Base-by-base conservation (phyloP, 2,329 filamentous ascomycete genomes). In the Bipolaris cookei region DNA sequence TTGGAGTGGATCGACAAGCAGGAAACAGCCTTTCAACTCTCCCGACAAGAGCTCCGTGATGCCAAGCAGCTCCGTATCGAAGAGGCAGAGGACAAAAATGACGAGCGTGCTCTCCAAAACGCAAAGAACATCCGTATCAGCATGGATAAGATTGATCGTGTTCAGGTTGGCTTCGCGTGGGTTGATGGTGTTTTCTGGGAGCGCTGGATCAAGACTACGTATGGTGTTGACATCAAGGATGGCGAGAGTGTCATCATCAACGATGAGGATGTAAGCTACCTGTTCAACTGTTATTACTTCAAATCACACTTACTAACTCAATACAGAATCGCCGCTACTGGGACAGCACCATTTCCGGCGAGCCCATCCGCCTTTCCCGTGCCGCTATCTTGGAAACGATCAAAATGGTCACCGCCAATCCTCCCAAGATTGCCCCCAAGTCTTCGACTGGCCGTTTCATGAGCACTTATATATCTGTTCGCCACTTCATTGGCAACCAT, bases 1-100 rank as follows among this genome's bases (percentile, higher is more conserved):
- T 85, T 93, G 59, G 95, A 98, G 76, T 99, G 95, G 93, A 97
- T 98, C 86, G 94, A 98, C 76, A 95, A 96, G 79, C 91, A 97
- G 77, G 90, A 91, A 16, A 88, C 94, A 66, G 84, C 92, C 37
- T 97, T 97, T 82, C 91, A 97, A 75, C 86, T 96, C 14, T 94
- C 98, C 78, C 85, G 94, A 55, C 92, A 97, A 79, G 95, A 97
- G 76, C 83, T 97, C 46, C 89, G 95, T 50, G 93, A 98, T 76
- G 88, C 92, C 4, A 99, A 99, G 81, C 92, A 98, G 76, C 83
- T 97, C 62, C 88, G 94, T 45, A 95, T 99, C 53, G 95, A 99
- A 75, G 95, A 99, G 77, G 96, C 95, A 4, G 90, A 97, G 74
- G 94, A 97, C 75, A 90, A 92, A 47, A 89, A 91, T 68, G 95